Base-by-base conservation (phyloP, 2,329 filamentous ascomycete species). In the Dendrostoma leiphaemia region DNA sequence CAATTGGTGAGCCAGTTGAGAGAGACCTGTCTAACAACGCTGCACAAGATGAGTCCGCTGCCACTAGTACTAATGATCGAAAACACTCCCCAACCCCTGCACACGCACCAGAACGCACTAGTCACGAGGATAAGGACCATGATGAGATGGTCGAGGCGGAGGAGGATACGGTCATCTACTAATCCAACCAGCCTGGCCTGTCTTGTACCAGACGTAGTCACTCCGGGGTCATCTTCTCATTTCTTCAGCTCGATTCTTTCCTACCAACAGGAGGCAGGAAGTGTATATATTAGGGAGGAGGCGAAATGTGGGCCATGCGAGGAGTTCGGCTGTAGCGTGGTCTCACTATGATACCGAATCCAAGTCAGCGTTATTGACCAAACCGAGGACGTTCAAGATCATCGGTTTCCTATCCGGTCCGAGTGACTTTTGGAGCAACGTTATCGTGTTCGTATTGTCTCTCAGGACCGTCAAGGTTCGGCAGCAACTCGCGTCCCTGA, bases 101-200 rank as follows among this genome's bases (percentile, higher is more conserved):
- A 38, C 55, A 64, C 51, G 61, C 62, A 47, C 60, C 60, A 54
- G 51, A 63, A 50, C 61, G 59, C 53, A 69, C 65, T 57, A 59
- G 51, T 41, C 54, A 48, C 17, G 54, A 56, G 49, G 70, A 74
- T 53, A 76, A 71, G 64, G 77, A 76, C 55, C 67, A 80, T 62
- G 80, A 88, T 56, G 88, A 92, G 64, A 79, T 95, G 61, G 85
- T 94, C 51, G 89, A 91, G 69, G 89, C 88, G 51, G 90, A 91
- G 57, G 91, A 97, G 74, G 91, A 96, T 65, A 91, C 88, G 63
- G 90, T 96, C 50, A 93, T 96, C 56, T 96, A 96, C 74, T 96
- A 75, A 81, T 17, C 41, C 29, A 43, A 34, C 40, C 46, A 37
- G 38, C 21, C 12, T 35, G 40, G 31, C 24, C 21, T 15, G 29